Conservation (phyloP, 2,329 filamentous ascomycete genomes). For the Hypoxylon sp. region DNA sequence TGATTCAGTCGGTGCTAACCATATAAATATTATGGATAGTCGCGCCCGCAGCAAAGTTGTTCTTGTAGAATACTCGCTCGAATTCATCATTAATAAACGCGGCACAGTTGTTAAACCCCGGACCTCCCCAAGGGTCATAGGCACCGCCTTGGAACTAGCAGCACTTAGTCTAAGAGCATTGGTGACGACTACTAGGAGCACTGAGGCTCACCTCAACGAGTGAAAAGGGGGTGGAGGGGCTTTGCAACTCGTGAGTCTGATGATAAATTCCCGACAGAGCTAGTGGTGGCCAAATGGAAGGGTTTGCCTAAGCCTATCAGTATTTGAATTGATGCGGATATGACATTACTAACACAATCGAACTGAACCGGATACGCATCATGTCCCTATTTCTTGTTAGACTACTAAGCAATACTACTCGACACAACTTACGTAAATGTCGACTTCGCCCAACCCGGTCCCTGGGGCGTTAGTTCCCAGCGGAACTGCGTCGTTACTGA, state of each 20-base stretch:
- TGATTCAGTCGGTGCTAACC: conserved; percentile 2
- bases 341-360: conserved; percentile 53
- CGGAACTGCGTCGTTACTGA: conserved; percentile 78
- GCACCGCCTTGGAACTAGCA: conserved; percentile 74
- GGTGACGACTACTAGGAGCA: neutral
- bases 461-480: conserved; percentile 74
- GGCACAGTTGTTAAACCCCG: conserved; percentile 74
- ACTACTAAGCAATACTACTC: neutral
- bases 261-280: conserved; percentile 69
- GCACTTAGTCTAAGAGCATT: neutral
- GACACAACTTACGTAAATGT: conserved; percentile 48
- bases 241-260: conserved; percentile 67
- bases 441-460: conserved; percentile 63
- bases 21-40: conserved; percentile 34
- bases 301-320: conserved; percentile 46
- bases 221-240: conserved; percentile 72
- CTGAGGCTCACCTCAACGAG: conserved; percentile 48
- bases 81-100: conserved; percentile 77
- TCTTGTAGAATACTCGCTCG: conserved; percentile 84
- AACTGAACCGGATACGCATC: conserved; percentile 60
- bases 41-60: conserved; percentile 68
- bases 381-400: conserved; percentile 50
- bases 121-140: conserved; percentile 81
- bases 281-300: conserved; percentile 68
- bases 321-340: neutral